phyloP scores from a whole-genome alignment of 345 rosid species.

The Pugionium cornutum region DNA sequence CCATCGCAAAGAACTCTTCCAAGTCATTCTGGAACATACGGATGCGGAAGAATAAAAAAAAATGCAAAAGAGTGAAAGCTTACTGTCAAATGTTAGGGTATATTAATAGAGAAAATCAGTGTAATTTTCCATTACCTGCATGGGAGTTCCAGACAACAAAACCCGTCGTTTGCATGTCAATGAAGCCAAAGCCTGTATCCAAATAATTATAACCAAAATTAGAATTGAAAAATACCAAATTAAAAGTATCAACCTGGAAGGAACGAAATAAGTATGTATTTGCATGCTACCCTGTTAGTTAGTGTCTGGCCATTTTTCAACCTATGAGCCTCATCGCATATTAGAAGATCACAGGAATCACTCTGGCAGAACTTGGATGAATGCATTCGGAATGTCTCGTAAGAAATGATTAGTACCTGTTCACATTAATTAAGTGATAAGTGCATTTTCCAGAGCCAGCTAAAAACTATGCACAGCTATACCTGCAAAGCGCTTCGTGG shows the following conservation, averaged over 20 bases:
- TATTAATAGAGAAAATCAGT: slow-evolving; percentile 13
- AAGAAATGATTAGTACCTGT: slow-evolving; percentile 91
- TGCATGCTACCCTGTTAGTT: slow-evolving; percentile 77
- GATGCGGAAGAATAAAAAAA: slow-evolving; percentile 23
- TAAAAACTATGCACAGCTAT: slow-evolving; percentile 27
- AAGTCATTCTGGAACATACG: slow-evolving; percentile 76
- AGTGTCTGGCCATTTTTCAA: slow-evolving; percentile 93
- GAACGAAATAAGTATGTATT: slow-evolving; percentile 26
- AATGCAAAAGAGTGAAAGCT: not conserved
- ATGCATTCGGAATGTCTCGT: slow-evolving; percentile 98
- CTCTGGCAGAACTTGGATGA: slow-evolving; percentile 73
- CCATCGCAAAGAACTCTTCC: slow-evolving; percentile 99
- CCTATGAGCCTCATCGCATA: slow-evolving; percentile 99
- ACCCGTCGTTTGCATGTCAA: slow-evolving; percentile 87
- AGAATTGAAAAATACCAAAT: slow-evolving; percentile 4
- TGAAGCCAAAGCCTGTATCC: slow-evolving; percentile 82
- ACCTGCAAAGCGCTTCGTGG: slow-evolving; percentile 77
- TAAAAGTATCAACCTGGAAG: slow-evolving; percentile 11
- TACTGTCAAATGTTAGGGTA: slow-evolving; percentile 6
- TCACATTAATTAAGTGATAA: slow-evolving; percentile 32
- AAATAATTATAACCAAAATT: slow-evolving; percentile 28
- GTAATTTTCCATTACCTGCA: slow-evolving; percentile 67
- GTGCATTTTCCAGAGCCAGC: slow-evolving; percentile 32
- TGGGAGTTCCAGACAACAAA: slow-evolving; percentile 95
- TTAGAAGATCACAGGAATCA: slow-evolving; percentile 90